Conservation (phyloP, 805 yeast species). For the Kodamaea nitidulidarum region DNA sequence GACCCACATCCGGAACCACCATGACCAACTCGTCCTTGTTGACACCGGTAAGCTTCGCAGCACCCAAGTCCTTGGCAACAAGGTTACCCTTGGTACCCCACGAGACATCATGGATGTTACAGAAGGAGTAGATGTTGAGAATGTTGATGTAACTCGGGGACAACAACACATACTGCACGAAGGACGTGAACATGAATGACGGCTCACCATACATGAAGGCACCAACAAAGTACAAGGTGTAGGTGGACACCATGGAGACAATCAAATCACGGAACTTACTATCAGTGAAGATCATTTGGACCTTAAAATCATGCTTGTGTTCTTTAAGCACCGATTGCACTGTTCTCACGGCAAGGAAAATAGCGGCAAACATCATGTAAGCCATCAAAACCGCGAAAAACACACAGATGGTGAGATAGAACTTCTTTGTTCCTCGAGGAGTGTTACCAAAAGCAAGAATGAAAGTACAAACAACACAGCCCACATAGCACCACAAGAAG, state of each 20-base stretch:
- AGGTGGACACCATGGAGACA: slow-evolving; percentile 83
- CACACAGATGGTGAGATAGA: slow-evolving; percentile 68
- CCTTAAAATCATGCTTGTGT: slow-evolving; percentile 38
- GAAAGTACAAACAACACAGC: slow-evolving; percentile 78
- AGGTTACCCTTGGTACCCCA: slow-evolving; percentile 96
- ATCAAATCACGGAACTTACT: slow-evolving; percentile 79
- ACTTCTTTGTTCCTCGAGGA: slow-evolving; percentile 81
- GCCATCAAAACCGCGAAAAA: slow-evolving; percentile 87
- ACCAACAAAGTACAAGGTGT: slow-evolving; percentile 71
- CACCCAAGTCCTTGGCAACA: slow-evolving; percentile 67
- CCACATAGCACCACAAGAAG: slow-evolving; percentile 80
- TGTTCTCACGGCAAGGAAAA: slow-evolving; percentile 72
- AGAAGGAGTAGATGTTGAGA: slow-evolving; percentile 88
- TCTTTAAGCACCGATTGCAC: slow-evolving; percentile 51
- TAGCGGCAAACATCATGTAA: slow-evolving; percentile 84
- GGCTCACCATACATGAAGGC: slow-evolving; percentile 85
- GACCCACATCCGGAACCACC: slow-evolving; percentile 62
- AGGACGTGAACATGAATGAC: slow-evolving; percentile 86
- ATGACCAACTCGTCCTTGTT: slow-evolving; percentile 39
- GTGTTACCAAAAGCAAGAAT: slow-evolving; percentile 90
- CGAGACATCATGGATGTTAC: slow-evolving; percentile 92
- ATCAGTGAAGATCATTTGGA: slow-evolving; percentile 53
- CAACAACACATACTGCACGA: slow-evolving; percentile 74
- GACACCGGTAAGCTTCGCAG: slow-evolving; percentile 57
- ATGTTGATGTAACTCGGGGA: slow-evolving; percentile 91